These are phyloP conservation scores for Phalaenopsis hybrid DNA, from an alignment of 116 monocot genomes.

Conservation along the genomic window DNA sequence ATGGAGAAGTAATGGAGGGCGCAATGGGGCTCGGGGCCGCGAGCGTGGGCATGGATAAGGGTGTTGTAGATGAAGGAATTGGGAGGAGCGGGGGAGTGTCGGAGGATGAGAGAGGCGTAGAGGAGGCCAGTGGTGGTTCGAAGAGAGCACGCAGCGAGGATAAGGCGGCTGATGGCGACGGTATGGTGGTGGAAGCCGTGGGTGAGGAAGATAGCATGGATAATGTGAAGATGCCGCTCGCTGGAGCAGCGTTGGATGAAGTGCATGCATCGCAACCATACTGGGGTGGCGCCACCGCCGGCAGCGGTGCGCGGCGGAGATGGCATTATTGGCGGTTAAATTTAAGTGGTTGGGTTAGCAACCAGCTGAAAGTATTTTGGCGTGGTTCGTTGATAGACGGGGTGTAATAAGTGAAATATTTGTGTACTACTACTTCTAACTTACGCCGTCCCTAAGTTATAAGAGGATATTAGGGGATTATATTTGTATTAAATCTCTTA, in stretches of 20 bases:
- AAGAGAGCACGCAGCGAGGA: slow-evolving; percentile 15
- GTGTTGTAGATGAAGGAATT: slow-evolving; percentile 16
- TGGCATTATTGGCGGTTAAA: background rate
- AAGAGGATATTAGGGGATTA: too few relatives aligned
- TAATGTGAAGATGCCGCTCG: slow-evolving; percentile 23
- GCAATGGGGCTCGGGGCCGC: slow-evolving; percentile 21
- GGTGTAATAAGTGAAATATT: too few relatives aligned
- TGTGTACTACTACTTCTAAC: too few relatives aligned
- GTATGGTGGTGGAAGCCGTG: slow-evolving; percentile 3
- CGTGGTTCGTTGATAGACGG: too few relatives aligned
- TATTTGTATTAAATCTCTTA: too few relatives aligned
- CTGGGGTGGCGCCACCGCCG: background rate
- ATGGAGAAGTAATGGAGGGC: slow-evolving; percentile 22
- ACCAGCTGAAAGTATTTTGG: too few relatives aligned
- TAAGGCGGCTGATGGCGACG: slow-evolving; percentile 17
- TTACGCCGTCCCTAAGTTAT: too few relatives aligned
- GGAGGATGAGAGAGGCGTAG: slow-evolving; percentile 9
- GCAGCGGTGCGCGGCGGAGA: background rate
- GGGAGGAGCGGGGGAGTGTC: slow-evolving; percentile 7
- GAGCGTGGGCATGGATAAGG: slow-evolving; percentile 26
- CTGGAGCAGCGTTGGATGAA: slow-evolving; percentile 15
- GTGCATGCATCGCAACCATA: slow-evolving; percentile 14
- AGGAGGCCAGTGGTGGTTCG: background rate
- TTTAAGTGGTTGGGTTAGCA: too few relatives aligned
- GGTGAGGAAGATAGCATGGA: slow-evolving; percentile 17